These are phyloP conservation scores for Austropuccinia psidii DNA, from an alignment of 1,284 basidiomycete genomes.

Conservation along the genomic window DNA sequence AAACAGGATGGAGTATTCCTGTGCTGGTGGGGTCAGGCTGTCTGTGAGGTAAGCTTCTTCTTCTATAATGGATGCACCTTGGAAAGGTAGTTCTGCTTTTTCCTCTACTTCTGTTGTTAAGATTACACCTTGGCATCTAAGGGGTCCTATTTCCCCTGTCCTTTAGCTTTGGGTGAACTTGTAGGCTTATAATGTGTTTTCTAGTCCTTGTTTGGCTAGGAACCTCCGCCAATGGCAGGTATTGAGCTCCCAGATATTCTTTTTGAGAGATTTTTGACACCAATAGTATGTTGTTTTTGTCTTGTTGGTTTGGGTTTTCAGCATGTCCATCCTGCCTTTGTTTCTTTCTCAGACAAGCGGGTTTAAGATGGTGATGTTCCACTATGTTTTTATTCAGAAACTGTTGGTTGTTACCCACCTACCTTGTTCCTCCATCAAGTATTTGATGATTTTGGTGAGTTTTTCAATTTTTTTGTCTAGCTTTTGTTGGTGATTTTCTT, in stretches of 20 bases:
- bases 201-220: no score
- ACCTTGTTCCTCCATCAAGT: neutral
- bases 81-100: neutral
- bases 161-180: neutral
- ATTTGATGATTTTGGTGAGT: neutral
- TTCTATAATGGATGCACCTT: conserved; percentile 4
- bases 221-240: no score
- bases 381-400: no score
- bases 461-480: neutral
- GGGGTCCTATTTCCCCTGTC: neutral
- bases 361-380: no score
- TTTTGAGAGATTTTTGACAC: no score
- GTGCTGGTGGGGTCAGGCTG: neutral
- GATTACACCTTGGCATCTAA: neutral
- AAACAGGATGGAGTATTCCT: no score
- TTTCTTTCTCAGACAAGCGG: no score
- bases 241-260: no score
- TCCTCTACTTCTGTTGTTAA: neutral
- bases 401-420: neutral
- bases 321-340: no score
- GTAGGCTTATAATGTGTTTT: neutral
- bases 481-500: neutral
- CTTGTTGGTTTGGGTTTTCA: no score
- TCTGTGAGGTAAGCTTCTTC: neutral
- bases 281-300: no score